Evolutionary conservation across 1,139 yeast genomes (phyloP).

Genomic region (Taphrina flavorubra): DNA sequence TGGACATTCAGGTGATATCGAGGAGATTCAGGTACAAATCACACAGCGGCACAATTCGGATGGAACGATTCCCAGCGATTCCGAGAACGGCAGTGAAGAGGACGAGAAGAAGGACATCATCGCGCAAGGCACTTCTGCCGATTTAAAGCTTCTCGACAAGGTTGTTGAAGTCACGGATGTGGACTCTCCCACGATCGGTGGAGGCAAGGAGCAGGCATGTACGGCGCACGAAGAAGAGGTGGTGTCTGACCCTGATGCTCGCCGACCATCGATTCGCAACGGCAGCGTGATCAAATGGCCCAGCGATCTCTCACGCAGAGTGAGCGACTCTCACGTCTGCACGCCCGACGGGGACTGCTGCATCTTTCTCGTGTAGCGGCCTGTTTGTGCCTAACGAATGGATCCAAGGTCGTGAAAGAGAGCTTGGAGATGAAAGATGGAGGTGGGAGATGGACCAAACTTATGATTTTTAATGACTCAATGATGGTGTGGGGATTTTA

Average conservation of each 20-base stretch:
- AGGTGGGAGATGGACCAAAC: neutral
- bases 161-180: neutral
- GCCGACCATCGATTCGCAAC: neutral
- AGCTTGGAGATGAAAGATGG: no score
- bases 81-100: neutral
- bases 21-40: neutral
- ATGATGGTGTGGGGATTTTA: neutral
- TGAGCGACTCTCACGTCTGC: conserved; percentile 14
- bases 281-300: conserved; percentile 20
- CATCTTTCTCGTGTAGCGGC: conserved; percentile 21
- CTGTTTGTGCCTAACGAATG: no score
- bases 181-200: neutral
- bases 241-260: neutral
- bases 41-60: neutral
- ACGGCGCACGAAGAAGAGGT: neutral
- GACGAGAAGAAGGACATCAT: neutral
- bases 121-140: neutral
- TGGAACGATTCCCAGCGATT: neutral
- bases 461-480: neutral
- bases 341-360: conserved; percentile 27
- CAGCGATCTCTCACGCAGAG: neutral
- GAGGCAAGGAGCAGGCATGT: no score
- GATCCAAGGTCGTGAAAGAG: no score
- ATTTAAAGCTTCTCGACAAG: neutral
- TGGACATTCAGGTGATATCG: neutral